Evolutionary conservation across 306 rosid genomes (phyloP), one percentile per base, ranked within the genome.

Genomic region (Sesbania bispinosa): DNA sequence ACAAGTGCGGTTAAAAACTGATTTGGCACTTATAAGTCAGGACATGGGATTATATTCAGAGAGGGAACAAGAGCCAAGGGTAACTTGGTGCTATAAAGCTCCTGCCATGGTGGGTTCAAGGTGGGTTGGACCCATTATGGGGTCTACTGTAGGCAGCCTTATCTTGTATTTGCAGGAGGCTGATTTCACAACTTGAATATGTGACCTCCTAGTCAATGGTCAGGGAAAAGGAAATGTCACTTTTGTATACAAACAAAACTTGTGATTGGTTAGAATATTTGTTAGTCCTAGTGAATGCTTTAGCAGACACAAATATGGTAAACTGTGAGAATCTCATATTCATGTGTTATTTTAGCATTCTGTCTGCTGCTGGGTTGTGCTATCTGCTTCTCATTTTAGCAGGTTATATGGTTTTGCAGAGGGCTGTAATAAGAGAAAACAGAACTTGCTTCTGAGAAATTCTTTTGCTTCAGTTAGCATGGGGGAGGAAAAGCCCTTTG

Each of bases 401-500:
- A 58, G 59, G 11, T 60, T 59, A 59, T 75, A 10, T 81, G 84
- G 79, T 74, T 84, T 87, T 75, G 81, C 92, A 92, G 98, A 85
- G 85, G 79, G 75, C 54, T 71, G 62, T 77, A 54, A 53, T 63
- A 82, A 77, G 80, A 82, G 82, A 70, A 53, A 62, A 46, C 85
- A 45, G 41, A 85, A 71, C 50, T 62, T 62, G n/a, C 9, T 66
- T 66, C 53, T 76, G 74, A 84, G 79, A 57, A 88, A 90, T 76
- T 30, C 85, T 48, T 90, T 93, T 82, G 97, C 98, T 68, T 88
- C 96, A 10, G 78, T 80, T 78, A 84, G 76, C 81, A 77, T 73
- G 63, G 88, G 86, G 78, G 88, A 88, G 23, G 88, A 88, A 70
- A 90, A 85, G 32, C 96, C 94, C 10, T 90, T 93, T 73, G 90